A percentile compares a stretch with the other conserved stretches of the same genome.
phyloP scores from a whole-genome alignment of 129 eudicot species.

The Gnaphalium uliginosum region DNA sequence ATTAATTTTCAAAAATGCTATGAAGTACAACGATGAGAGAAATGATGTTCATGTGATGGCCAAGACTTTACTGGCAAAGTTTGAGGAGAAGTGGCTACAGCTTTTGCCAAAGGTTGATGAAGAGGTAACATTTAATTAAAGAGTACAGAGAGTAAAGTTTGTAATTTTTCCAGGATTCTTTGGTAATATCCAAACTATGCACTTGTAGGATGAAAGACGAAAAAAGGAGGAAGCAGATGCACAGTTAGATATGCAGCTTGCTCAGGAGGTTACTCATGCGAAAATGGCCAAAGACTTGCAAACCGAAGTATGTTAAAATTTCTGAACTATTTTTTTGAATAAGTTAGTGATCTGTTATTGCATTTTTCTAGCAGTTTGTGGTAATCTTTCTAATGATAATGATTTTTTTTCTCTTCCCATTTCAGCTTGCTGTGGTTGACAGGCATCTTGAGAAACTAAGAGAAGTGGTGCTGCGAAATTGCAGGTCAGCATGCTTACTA shows the following conservation, averaged over 20 bases:
- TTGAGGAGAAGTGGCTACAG: slow-evolving; percentile 92
- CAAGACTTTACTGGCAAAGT: slow-evolving; percentile 68
- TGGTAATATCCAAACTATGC: slow-evolving; percentile 13
- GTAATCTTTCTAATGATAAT: background rate
- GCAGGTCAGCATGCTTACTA: slow-evolving; percentile 55
- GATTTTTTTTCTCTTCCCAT: slow-evolving; percentile 18
- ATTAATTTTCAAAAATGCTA: slow-evolving; percentile 81
- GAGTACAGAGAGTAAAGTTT: background rate
- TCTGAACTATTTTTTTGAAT: background rate
- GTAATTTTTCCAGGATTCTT: slow-evolving; percentile 6
- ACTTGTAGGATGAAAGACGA: slow-evolving; percentile 67
- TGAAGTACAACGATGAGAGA: slow-evolving; percentile 82
- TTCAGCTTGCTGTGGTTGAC: slow-evolving; percentile 68
- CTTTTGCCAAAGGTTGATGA: slow-evolving; percentile 92
- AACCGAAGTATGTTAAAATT: slow-evolving; percentile 47
- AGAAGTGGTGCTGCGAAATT: slow-evolving; percentile 62
- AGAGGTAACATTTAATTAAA: slow-evolving; percentile 55
- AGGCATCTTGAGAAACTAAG: slow-evolving; percentile 57
- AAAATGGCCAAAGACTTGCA: slow-evolving; percentile 73
- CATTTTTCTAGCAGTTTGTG: background rate
- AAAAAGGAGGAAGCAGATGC: slow-evolving; percentile 85
- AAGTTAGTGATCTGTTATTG: background rate
- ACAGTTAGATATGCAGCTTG: slow-evolving; percentile 65
- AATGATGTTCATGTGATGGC: slow-evolving; percentile 91
- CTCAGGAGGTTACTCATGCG: slow-evolving; percentile 90